Evolutionary conservation across 2,329 filamentous ascomycete species (phyloP), one percentile per base, ranked within the genome.

Genomic region (Cyphellophora attinorum): DNA sequence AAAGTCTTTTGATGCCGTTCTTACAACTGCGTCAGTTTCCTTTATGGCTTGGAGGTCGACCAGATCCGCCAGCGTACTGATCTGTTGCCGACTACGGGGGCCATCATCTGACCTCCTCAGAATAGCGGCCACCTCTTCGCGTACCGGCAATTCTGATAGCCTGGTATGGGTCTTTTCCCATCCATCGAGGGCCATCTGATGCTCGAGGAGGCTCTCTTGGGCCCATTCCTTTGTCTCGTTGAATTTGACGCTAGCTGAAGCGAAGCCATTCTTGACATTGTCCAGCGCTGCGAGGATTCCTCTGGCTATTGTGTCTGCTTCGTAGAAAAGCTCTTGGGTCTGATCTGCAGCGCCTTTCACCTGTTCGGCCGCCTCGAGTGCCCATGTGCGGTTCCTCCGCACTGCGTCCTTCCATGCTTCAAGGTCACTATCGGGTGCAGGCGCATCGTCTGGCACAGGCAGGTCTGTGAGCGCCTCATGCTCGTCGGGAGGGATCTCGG

Each of bases 381-480:
- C 82, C 91, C 91, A 98, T 47, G 72, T 70, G 49, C 80, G 76
- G 39, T 91, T 79, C 39, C 79, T 72, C 56, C 79, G 81, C 65
- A 91, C 95, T 14, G 96, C 68, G 29, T 79, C 75, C 55, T 85
- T 83, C 89, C 91, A 98, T 74, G 86, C 80, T 51, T 79, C 70
- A 36, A 95, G 68, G 42, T 86, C 80, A 41, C 81, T 84, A 42
- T 85, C 79, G 28, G 79, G 70, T 47, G 93, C 81, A 27, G 77
- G 81, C n/a, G 91, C 91, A 27, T 74, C 67, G 17, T 65, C 63
- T 13, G 67, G 60, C 18, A 85, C 77, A 5, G 70, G 67, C 60
- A 81, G 46, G 14, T 17, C 62, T 69, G 39, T 64, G 67, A 21
- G 70, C 74, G 19, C 65, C 51, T 29, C 71, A 64, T 41, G 51